These are phyloP conservation scores for Dinochytrium kinnereticum DNA, from an alignment of 371 early-diverging fungal species.

Conservation along the genomic window DNA sequence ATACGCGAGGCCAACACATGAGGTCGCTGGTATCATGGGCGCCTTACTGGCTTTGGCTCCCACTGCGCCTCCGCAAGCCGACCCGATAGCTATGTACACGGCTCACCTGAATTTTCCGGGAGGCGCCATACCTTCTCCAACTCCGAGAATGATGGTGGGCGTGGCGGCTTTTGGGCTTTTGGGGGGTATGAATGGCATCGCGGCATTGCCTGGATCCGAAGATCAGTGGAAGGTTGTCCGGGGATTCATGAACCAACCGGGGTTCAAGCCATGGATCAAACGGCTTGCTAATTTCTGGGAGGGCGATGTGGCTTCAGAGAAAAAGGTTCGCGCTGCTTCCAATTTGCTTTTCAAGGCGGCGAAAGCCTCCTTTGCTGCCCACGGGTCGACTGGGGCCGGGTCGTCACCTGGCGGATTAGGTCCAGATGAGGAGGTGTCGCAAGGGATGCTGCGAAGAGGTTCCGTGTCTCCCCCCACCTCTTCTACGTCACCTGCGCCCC, in stretches of 20 bases:
- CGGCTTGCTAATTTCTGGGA: neutral
- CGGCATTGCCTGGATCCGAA: neutral
- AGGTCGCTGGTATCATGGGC: neutral
- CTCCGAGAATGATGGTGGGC: neutral
- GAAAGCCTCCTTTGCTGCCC: no score
- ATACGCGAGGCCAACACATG: slow-evolving; percentile 3
- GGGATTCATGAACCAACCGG: slow-evolving; percentile 2
- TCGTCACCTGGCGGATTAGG: neutral
- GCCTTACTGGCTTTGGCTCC: neutral
- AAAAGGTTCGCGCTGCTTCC: neutral
- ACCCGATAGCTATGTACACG: neutral
- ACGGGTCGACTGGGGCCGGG: neutral
- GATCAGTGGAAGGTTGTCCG: neutral
- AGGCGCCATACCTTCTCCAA: neutral
- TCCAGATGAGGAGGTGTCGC: neutral
- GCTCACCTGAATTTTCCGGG: slow-evolving; percentile 4
- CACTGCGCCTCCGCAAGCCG: neutral
- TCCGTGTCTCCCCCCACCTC: no score
- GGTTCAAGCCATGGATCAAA: slow-evolving; percentile 7
- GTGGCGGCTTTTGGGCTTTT: slow-evolving; percentile 3
- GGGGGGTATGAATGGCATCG: neutral
- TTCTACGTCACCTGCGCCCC: neutral
- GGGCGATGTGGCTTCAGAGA: neutral
- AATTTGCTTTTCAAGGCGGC: neutral
- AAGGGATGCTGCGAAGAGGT: no score